These are phyloP conservation scores for Trametes punicea DNA, from an alignment of 768 basidiomycete species.

Conservation along the genomic window DNA sequence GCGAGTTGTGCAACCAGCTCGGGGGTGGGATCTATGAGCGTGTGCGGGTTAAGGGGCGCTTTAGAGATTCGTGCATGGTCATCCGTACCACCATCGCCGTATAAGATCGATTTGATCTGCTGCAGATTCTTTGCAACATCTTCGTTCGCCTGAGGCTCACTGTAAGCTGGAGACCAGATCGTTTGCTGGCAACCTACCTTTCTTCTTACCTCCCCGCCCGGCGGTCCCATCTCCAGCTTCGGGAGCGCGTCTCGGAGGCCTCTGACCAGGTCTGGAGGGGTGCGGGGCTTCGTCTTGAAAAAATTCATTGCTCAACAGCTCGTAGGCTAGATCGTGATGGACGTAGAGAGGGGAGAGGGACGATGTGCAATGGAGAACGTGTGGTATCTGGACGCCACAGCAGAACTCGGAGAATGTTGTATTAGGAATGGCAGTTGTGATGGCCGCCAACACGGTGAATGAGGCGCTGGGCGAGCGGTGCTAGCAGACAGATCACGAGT, in stretches of 20 bases:
- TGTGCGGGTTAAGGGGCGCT: constrained; percentile 4
- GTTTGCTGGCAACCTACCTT: constrained; percentile 52
- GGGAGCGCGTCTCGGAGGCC: constrained; percentile 76
- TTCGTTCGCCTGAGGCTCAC: constrained; percentile 65
- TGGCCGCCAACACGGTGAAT: constrained; percentile 1
- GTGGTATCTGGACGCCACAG: constrained; percentile 17
- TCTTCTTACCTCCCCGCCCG: constrained; percentile 71
- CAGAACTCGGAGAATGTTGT: constrained; percentile 24
- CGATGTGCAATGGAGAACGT: not conserved
- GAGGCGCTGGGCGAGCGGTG: not conserved
- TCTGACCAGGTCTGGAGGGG: constrained; percentile 84
- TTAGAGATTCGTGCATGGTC: not conserved
- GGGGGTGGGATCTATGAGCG: constrained; percentile 66
- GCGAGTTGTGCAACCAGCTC: constrained; percentile 93
- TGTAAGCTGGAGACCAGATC: not conserved
- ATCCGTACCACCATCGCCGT: constrained; percentile 79
- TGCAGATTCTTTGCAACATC: constrained; percentile 87
- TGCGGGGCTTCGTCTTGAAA: constrained; percentile 88
- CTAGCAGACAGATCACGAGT: not conserved
- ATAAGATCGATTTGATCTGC: constrained; percentile 84
- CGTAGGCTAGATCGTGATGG: not conserved
- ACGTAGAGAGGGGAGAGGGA: not conserved
- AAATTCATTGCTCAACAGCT: constrained; percentile 67
- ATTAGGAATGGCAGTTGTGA: constrained; percentile 15
- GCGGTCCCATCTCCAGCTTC: constrained; percentile 68